Percentiles rank a stretch among this genome's conserved stretches.
Conservation (phyloP, 1,284 basidiomycete genomes). For the Pisolithus thermaeus region DNA sequence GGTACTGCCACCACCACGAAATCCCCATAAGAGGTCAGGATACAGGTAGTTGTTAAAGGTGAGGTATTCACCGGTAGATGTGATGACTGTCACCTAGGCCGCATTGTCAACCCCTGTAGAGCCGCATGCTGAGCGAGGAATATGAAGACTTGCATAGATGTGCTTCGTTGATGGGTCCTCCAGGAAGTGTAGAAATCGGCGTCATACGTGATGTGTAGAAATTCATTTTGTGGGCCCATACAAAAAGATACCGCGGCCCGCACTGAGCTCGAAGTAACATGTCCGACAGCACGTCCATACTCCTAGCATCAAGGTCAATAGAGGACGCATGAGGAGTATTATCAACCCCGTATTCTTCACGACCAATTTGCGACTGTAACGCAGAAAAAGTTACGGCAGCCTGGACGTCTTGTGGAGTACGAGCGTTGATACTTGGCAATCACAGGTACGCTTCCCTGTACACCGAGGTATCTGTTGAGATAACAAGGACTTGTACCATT, state of each 20-base stretch:
- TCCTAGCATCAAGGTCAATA: background rate
- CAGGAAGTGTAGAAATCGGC: constrained; percentile 27
- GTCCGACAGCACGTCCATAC: constrained; percentile 10
- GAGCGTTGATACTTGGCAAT: constrained; percentile 35
- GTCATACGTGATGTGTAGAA: constrained; percentile 25
- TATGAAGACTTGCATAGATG: constrained; percentile 6
- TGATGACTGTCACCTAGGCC: constrained; percentile 9
- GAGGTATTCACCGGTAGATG: constrained; percentile 14
- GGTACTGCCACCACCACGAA: constrained; percentile 43
- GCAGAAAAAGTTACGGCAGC: constrained; percentile 23
- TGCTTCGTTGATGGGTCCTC: constrained; percentile 16
- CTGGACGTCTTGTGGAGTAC: constrained; percentile 31
- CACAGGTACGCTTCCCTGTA: constrained; percentile 40
- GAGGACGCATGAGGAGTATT: background rate
- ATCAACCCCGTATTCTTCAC: constrained; percentile 44
- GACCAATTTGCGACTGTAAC: constrained; percentile 36
- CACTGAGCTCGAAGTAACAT: constrained; percentile 34
- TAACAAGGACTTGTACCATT: constrained; percentile 41
- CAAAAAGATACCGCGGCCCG: constrained; percentile 31
- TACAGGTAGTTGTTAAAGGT: constrained; percentile 14
- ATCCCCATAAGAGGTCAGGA: constrained; percentile 29
- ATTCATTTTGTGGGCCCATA: constrained; percentile 38
- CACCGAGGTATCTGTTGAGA: constrained; percentile 32
- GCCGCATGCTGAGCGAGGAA: background rate
- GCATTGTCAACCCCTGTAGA: too few species aligned